Conservation (phyloP, 2,329 filamentous ascomycete genomes). For the Ascochyta fabae region DNA sequence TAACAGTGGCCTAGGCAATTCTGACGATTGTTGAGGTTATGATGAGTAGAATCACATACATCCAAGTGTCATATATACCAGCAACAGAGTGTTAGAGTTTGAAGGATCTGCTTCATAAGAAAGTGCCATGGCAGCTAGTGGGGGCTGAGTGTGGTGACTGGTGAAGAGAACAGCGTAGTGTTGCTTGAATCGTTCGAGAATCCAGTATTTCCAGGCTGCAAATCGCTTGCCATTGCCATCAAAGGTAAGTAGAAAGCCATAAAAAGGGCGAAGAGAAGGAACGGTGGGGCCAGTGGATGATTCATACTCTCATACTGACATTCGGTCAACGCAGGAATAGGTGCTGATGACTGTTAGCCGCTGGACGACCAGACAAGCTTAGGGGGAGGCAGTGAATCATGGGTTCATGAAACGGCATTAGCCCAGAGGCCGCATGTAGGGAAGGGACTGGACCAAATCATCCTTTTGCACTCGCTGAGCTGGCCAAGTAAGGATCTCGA, state of each 20-base stretch:
- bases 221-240: conserved; percentile 2
- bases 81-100: not conserved
- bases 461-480: not conserved
- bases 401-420: not conserved
- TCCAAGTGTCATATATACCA: conserved; percentile 2
- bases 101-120: not conserved
- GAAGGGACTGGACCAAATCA: not conserved
- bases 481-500: not conserved
- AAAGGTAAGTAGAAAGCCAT: not conserved
- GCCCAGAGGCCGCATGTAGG: conserved; percentile 5
- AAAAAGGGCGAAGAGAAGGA: not conserved
- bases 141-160: conserved; percentile 14
- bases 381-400: not conserved
- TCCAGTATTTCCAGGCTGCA: conserved; percentile 3
- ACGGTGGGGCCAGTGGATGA: not conserved
- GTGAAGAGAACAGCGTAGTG: conserved; percentile 2
- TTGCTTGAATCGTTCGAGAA: not conserved
- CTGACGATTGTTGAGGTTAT: not conserved
- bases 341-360: not conserved
- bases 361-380: not conserved
- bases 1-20: not conserved
- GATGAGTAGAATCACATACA: not conserved
- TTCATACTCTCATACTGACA: not conserved
- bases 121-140: not conserved
- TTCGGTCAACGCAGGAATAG: conserved; percentile 4